Base-by-base conservation (phyloP, 2,329 filamentous ascomycete genomes). In the Pestalotiopsis fici region DNA sequence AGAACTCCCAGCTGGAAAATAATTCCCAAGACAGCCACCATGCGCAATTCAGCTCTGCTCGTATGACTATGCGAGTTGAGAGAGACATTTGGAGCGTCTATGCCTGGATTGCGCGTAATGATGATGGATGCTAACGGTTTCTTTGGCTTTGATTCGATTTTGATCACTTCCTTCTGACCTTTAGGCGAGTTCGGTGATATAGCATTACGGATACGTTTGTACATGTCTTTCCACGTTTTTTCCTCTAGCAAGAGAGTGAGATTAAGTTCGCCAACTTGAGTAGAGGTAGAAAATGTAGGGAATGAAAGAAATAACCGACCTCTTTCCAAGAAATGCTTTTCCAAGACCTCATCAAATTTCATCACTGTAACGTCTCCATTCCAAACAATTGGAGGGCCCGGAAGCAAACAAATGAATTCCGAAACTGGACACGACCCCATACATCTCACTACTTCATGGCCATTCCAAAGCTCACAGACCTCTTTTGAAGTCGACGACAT, bases 401-500 rank as follows among this genome's bases (percentile, higher is more conserved):
- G 43, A 50, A 50, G 43, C 7, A 50, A 4, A 9, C 18, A n/a
- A 7, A 74, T 68, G 31, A 74, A 71, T 28, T 74, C 68, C 6
- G 37, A 55, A 3, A 74, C 69, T 5, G 62, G 59, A 3, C 65
- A 69, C 3, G 59, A 64, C 5, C 74, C 73, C 3, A 57, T 60
- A 9, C 69, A 70, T 23, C 76, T 61, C 0, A 79, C 74, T 0
- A 86, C 75, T 0, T 77, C 76, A 0, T 76, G 71, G 59, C 81
- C 79, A 7, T 83, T 84, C 69, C 80, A 85, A 0, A 85, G 70
- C 66, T 86, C 83, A 3, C 80, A 82, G 0, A 81, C 82, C 1
- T 81, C 81, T 11, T 80, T 72, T 0, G 82, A 84, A 0, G 83
- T 84, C 4, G 82, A 86, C 0, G 83, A 83, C 67, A 84, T 76